Evolutionary conservation across 495 filamentous ascomycete genomes (phyloP).

Genomic region (Xylaria grammica): DNA sequence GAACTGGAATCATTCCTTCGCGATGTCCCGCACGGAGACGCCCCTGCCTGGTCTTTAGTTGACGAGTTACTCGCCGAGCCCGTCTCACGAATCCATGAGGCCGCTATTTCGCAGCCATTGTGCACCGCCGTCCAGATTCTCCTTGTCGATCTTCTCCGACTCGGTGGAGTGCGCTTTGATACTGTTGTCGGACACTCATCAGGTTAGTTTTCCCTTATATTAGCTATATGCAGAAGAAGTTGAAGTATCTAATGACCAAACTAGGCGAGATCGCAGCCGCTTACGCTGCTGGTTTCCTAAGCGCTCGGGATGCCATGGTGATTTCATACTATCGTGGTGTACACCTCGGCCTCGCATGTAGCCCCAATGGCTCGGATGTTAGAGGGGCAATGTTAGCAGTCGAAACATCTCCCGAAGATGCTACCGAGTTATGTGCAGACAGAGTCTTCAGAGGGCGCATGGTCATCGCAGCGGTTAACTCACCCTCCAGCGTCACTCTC

Average conservation of each 20-base stretch:
- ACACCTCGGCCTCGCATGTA: slow-evolving; percentile 18
- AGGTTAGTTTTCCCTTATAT: slow-evolving; percentile 26
- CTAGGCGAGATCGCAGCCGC: slow-evolving; percentile 60
- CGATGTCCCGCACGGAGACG: slow-evolving; percentile 15
- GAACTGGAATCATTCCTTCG: not conserved
- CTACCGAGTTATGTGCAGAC: slow-evolving; percentile 38
- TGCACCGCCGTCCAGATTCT: slow-evolving; percentile 54
- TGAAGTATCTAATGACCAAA: slow-evolving; percentile 28
- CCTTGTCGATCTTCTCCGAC: slow-evolving; percentile 51
- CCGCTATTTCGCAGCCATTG: slow-evolving; percentile 50
- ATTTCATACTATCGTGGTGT: slow-evolving; percentile 58
- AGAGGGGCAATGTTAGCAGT: slow-evolving; percentile 59
- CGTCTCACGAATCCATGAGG: slow-evolving; percentile 33
- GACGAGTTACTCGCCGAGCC: slow-evolving; percentile 20
- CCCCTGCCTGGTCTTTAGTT: slow-evolving; percentile 28
- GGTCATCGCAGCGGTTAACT: slow-evolving; percentile 51
- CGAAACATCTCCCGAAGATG: slow-evolving; percentile 45
- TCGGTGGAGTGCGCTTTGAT: slow-evolving; percentile 45
- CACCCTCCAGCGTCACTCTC: slow-evolving; percentile 47
- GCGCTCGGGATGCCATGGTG: slow-evolving; percentile 44
- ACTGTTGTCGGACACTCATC: slow-evolving; percentile 63
- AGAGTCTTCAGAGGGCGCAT: slow-evolving; percentile 38
- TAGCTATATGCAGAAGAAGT: no score
- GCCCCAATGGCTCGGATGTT: slow-evolving; percentile 17
- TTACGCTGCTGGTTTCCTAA: slow-evolving; percentile 45